Evolutionary conservation across 2,329 filamentous ascomycete genomes (phyloP).

Genomic region (Metarhizium guizhouense): DNA sequence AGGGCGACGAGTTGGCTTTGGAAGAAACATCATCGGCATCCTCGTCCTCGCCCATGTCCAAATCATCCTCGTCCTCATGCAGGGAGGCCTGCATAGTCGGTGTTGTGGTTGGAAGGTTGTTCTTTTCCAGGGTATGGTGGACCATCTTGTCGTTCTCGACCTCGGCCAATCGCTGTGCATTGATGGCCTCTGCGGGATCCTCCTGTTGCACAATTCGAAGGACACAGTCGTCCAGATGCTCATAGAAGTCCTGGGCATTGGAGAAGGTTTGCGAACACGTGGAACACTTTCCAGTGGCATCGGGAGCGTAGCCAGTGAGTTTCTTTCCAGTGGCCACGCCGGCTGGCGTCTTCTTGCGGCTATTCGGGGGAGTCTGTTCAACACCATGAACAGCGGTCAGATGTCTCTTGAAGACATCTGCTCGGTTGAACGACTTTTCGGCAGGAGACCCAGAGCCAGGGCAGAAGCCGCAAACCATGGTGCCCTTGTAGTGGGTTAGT

Average conservation of each 20-base stretch:
- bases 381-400: slow-evolving; percentile 85
- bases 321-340: slow-evolving; percentile 46
- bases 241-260: slow-evolving; percentile 96
- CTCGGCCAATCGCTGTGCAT: slow-evolving; percentile 56
- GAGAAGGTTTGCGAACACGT: slow-evolving; percentile 86
- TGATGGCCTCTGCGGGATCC: slow-evolving; percentile 60
- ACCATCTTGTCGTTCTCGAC: slow-evolving; percentile 56
- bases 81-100: slow-evolving; percentile 29
- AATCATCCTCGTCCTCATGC: slow-evolving; percentile 41
- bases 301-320: slow-evolving; percentile 60
- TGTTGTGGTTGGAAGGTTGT: slow-evolving; percentile 44
- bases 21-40: slow-evolving; percentile 29
- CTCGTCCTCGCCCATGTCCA: slow-evolving; percentile 45
- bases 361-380: slow-evolving; percentile 87
- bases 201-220: slow-evolving; percentile 64
- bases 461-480: slow-evolving; percentile 94
- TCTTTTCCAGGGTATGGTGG: slow-evolving; percentile 54
- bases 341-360: slow-evolving; percentile 58
- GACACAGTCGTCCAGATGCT: slow-evolving; percentile 79
- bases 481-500: slow-evolving; percentile 91
- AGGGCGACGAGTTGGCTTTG: slow-evolving; percentile 33
- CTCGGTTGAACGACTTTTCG: slow-evolving; percentile 92
- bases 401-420: slow-evolving; percentile 93
- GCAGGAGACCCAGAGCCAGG: slow-evolving; percentile 79
- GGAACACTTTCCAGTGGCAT: slow-evolving; percentile 88